Evolutionary conservation across 2,329 filamentous ascomycete species (phyloP).

Genomic region (Tolypocladium album): DNA sequence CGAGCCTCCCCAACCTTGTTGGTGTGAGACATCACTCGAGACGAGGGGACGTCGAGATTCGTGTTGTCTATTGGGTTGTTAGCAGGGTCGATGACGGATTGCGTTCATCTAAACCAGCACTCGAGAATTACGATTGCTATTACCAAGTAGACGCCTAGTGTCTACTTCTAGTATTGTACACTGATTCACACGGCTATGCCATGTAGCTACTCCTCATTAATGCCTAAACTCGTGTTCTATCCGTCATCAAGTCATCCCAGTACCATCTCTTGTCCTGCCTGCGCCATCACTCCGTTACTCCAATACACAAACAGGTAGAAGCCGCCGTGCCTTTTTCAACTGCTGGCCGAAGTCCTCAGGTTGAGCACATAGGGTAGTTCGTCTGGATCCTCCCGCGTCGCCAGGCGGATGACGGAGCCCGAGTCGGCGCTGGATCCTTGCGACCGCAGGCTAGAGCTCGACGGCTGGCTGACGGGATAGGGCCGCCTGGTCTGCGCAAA

Average conservation of each 20-base stretch:
- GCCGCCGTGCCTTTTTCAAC: background rate
- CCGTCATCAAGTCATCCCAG: background rate
- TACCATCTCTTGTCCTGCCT: background rate
- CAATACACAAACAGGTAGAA: background rate
- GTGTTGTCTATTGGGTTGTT: too few relatives aligned
- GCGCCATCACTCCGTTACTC: background rate
- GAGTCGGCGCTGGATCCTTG: constrained; percentile 22
- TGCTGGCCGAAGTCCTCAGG: constrained; percentile 19
- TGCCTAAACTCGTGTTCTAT: background rate
- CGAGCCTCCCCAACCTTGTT: too few relatives aligned
- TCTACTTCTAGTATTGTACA: background rate
- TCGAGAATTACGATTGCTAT: background rate
- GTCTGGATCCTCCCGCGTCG: constrained; percentile 22
- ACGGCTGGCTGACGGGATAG: constrained; percentile 26
- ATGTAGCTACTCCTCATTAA: background rate
- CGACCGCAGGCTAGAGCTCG: constrained; percentile 28
- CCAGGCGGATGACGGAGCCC: constrained; percentile 37
- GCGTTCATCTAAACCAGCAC: background rate
- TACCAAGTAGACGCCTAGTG: background rate
- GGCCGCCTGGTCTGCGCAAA: constrained; percentile 31
- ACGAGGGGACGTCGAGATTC: too few relatives aligned
- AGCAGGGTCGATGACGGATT: background rate
- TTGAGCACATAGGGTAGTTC: constrained; percentile 26
- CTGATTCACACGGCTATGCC: background rate
- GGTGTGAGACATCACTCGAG: too few relatives aligned